A percentile compares a stretch with the other conserved stretches of the same genome.
These are phyloP conservation scores for bread wheat (Triticum aestivum) DNA, from an alignment of 176 grass and related monocot species.

Conservation along the genomic window DNA sequence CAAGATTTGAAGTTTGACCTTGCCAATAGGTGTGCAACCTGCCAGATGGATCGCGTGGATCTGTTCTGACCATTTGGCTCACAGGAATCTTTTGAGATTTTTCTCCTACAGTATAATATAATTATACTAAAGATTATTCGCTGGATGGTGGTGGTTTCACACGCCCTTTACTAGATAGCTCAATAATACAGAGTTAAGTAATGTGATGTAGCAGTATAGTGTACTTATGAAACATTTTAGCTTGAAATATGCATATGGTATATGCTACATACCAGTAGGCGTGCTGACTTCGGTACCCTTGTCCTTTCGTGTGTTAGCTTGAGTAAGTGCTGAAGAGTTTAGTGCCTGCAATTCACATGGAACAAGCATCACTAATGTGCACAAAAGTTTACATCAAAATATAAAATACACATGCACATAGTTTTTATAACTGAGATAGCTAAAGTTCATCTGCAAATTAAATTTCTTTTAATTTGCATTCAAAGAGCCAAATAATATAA, in stretches of 20 bases:
- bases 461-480: slow-evolving; percentile 2
- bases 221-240: neutral
- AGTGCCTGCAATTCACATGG: slow-evolving; percentile 47
- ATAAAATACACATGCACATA: slow-evolving; percentile 20
- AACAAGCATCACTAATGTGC: slow-evolving; percentile 27
- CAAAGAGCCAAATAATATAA: slow-evolving; percentile 34
- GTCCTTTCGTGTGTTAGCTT: slow-evolving; percentile 51
- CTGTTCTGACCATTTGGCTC: slow-evolving; percentile 88
- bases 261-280: slow-evolving; percentile 49
- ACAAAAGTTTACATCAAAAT: slow-evolving; percentile 19
- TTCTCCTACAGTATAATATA: slow-evolving; percentile 44
- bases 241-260: neutral
- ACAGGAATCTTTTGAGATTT: slow-evolving; percentile 75
- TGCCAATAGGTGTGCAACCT: slow-evolving; percentile 87
- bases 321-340: slow-evolving; percentile 40
- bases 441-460: neutral
- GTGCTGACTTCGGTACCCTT: slow-evolving; percentile 49
- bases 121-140: neutral
- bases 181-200: neutral
- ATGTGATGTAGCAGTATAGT: neutral
- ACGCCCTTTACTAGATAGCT: slow-evolving; percentile 6
- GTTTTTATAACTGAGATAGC: neutral
- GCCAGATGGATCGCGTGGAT: slow-evolving; percentile 74
- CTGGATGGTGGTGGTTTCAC: neutral
- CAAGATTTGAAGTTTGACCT: slow-evolving; percentile 56